These are phyloP conservation scores for Yamadazyma friedrichii DNA, from an alignment of 1,139 yeast genomes.

Conservation along the genomic window DNA sequence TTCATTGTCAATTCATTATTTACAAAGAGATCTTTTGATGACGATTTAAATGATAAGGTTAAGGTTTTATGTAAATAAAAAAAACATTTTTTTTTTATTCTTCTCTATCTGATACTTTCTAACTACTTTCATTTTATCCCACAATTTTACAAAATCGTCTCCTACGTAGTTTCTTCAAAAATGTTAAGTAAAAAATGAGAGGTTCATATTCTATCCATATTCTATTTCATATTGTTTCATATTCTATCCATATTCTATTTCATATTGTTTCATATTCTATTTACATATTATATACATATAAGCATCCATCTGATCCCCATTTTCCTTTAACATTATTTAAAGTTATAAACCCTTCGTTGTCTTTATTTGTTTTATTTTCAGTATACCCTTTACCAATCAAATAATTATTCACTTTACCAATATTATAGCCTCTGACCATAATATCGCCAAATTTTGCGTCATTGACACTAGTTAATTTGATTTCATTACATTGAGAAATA, in stretches of 20 bases:
- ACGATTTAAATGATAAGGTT: conserved; percentile 11
- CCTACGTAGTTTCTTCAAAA: too few species aligned
- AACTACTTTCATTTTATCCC: too few species aligned
- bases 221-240: background rate
- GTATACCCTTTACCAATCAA: conserved; percentile 18
- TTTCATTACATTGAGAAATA: conserved; percentile 49
- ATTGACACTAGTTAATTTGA: conserved; percentile 39
- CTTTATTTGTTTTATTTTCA: conserved; percentile 19
- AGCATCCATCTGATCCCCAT: conserved; percentile 75
- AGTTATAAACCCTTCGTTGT: conserved; percentile 62
- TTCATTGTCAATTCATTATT: conserved; percentile 19
- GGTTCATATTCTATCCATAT: background rate
- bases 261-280: background rate
- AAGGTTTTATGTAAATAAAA: conserved; percentile 15
- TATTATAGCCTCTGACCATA: conserved; percentile 61
- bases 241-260: background rate
- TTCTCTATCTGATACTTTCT: too few species aligned
- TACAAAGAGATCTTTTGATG: conserved; percentile 21
- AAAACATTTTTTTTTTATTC: background rate
- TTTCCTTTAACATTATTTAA: conserved; percentile 49
- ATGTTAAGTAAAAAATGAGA: too few species aligned
- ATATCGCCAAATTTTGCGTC: conserved; percentile 47
- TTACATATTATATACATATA: conserved; percentile 37
- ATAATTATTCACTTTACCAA: conserved; percentile 47
- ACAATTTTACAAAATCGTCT: too few species aligned